Percentiles rank a stretch among this genome's conserved stretches.
Evolutionary conservation across 768 basidiomycete genomes (phyloP).

Genomic region (Stropharia rugosoannulata): DNA sequence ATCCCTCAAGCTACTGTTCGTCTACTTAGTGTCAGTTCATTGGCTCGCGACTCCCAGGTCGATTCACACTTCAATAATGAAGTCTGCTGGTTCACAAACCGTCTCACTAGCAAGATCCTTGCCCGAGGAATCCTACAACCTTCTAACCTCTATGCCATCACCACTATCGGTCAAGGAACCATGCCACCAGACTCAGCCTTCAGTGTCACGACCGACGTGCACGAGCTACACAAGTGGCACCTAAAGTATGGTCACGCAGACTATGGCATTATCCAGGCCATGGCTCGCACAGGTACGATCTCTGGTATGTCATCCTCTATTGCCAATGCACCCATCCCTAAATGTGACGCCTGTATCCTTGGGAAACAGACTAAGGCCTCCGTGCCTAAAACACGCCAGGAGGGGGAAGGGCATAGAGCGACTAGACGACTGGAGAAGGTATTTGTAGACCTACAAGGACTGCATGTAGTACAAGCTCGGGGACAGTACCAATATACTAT

Average conservation of each 20-base stretch:
- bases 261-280: constrained; percentile 19
- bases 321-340: background rate
- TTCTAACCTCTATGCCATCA: constrained; percentile 18
- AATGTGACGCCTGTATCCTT: constrained; percentile 6
- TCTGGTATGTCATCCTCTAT: constrained; percentile 9
- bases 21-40: background rate
- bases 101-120: constrained; percentile 10
- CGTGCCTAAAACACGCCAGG: constrained; percentile 9
- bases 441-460: constrained; percentile 29
- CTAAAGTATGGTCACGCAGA: constrained; percentile 24
- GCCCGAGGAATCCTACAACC: constrained; percentile 9
- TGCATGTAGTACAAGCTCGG: constrained; percentile 16
- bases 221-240: constrained; percentile 26
- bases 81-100: constrained; percentile 11
- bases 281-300: constrained; percentile 14
- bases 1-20: background rate
- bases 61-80: constrained; percentile 17
- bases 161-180: background rate
- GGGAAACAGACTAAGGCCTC: constrained; percentile 13
- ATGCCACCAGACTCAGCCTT: constrained; percentile 14
- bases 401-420: constrained; percentile 15
- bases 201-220: background rate
- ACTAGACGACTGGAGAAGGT: constrained; percentile 26
- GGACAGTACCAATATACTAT: constrained; percentile 26
- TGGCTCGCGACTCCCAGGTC: background rate